These are phyloP conservation scores for Rauvolfia tetraphylla DNA, from an alignment of 257 asterid genomes.

Conservation along the genomic window DNA sequence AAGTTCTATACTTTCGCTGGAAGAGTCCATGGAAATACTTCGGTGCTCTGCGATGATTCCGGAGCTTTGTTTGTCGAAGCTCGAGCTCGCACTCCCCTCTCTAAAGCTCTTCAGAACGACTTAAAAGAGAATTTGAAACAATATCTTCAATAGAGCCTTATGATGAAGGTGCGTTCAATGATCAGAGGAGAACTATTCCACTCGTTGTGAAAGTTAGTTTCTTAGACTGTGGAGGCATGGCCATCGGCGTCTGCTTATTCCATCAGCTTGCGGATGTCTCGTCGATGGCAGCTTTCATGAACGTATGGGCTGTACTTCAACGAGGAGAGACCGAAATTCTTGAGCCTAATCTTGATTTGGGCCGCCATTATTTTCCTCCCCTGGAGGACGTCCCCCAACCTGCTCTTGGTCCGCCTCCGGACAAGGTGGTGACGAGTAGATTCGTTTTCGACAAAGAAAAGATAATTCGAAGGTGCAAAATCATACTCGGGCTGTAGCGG, in stretches of 20 bases:
- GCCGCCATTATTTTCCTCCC: neutral
- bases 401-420: neutral
- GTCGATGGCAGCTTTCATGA: neutral
- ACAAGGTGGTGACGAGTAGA: neutral
- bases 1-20: constrained; percentile 37
- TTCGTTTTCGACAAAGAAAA: neutral
- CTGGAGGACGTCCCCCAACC: neutral
- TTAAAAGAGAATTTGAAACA: neutral
- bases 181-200: too few species aligned
- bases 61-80: constrained; percentile 36
- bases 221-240: too few species aligned
- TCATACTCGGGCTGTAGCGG: neutral
- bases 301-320: neutral
- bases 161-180: neutral
- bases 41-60: constrained; percentile 32
- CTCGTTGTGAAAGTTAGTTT: too few species aligned
- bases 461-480: neutral
- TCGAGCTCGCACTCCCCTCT: constrained; percentile 17
- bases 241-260: too few species aligned
- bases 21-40: constrained; percentile 8
- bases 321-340: neutral
- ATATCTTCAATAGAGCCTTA: neutral
- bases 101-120: neutral
- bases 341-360: neutral
- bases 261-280: neutral